Percentiles rank a stretch among this genome's conserved stretches.
phyloP scores from a whole-genome alignment of 352 stramenopile species.

The Phytophthora megakarya region DNA sequence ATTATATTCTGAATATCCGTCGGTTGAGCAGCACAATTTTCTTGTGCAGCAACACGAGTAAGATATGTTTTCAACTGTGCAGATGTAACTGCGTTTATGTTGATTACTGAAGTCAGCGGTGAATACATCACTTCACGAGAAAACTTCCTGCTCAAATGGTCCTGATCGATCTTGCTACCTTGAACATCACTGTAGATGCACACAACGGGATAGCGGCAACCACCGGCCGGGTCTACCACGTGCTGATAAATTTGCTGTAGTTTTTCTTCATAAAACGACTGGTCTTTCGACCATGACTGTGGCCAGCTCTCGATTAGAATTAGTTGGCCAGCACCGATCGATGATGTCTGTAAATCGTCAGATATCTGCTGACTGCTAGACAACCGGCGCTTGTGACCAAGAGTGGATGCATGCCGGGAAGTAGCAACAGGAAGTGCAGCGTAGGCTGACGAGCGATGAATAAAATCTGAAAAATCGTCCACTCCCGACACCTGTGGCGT shows the following conservation, averaged over 20 bases:
- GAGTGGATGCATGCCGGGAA: slow-evolving; percentile 17
- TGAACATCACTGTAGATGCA: slow-evolving; percentile 85
- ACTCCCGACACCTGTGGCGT: slow-evolving; percentile 50
- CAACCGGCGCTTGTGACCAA: slow-evolving; percentile 30
- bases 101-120: slow-evolving; percentile 69
- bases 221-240: slow-evolving; percentile 48
- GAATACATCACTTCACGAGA: slow-evolving; percentile 71
- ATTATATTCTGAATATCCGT: slow-evolving; percentile 54
- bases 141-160: slow-evolving; percentile 69
- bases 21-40: slow-evolving; percentile 39
- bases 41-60: slow-evolving; percentile 40
- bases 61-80: slow-evolving; percentile 80
- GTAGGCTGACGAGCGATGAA: slow-evolving; percentile 73
- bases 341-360: not conserved
- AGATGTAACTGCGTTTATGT: slow-evolving; percentile 80
- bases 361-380: slow-evolving; percentile 9
- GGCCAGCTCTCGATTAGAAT: slow-evolving; percentile 84
- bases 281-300: slow-evolving; percentile 48
- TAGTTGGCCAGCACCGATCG: slow-evolving; percentile 40
- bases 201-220: slow-evolving; percentile 60
- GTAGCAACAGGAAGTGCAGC: slow-evolving; percentile 52
- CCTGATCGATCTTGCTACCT: slow-evolving; percentile 72
- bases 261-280: slow-evolving; percentile 55
- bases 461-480: slow-evolving; percentile 83
- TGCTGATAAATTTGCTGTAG: slow-evolving; percentile 58